Evolutionary conservation across 2,329 filamentous ascomycete genomes (phyloP).

Genomic region (Cladophialophora psammophila): DNA sequence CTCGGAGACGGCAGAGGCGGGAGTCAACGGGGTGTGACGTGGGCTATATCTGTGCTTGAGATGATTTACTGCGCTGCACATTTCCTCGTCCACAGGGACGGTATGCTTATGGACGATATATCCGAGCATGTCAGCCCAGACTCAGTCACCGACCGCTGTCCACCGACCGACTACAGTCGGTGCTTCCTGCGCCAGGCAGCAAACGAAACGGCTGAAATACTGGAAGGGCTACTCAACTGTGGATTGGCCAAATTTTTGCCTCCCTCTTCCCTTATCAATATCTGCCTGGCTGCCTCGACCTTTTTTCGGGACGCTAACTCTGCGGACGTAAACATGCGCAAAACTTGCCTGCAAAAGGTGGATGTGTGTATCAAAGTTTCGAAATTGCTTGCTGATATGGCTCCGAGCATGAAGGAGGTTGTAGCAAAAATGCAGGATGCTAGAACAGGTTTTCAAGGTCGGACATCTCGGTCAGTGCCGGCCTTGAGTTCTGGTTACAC

Average conservation of each 20-base stretch:
- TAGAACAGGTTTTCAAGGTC: background rate
- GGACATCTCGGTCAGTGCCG: background rate
- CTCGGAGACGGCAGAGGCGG: background rate
- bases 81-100: slow-evolving; percentile 1
- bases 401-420: slow-evolving; percentile 4
- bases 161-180: slow-evolving; percentile 2
- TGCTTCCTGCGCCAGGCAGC: background rate
- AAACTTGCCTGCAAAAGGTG: background rate
- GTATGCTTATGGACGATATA: background rate
- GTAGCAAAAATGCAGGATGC: background rate
- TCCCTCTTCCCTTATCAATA: background rate
- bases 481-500: background rate
- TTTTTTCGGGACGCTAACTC: background rate
- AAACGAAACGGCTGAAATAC: background rate
- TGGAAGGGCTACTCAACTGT: background rate
- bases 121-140: background rate
- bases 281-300: slow-evolving; percentile 1
- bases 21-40: background rate
- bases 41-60: background rate
- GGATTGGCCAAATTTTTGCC: background rate
- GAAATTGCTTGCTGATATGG: background rate
- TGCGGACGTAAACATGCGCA: background rate
- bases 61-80: slow-evolving; percentile 4
- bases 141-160: slow-evolving; percentile 2
- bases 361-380: slow-evolving; percentile 1